Conservation (phyloP, 2,329 filamentous ascomycete genomes). For the Nemania sp. region DNA sequence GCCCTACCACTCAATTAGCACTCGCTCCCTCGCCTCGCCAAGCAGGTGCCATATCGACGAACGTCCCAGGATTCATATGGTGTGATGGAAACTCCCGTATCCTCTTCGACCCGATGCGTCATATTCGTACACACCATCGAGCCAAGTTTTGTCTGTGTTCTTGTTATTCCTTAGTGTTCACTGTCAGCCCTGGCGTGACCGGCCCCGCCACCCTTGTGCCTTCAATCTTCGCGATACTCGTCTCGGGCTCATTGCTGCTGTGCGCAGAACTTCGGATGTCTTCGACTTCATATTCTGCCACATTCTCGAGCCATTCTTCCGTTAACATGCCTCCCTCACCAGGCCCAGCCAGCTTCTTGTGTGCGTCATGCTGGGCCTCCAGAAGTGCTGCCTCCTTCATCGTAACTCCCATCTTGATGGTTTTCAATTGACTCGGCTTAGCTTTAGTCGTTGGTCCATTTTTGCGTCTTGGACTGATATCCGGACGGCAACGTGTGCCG, state of each 20-base stretch:
- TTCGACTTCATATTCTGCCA: not conserved
- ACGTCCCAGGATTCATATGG: not conserved
- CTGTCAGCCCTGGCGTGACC: not conserved
- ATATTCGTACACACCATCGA: not conserved
- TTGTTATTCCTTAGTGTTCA: not conserved
- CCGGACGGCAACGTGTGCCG: not conserved
- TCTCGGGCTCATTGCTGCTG: not conserved
- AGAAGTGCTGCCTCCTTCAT: slow-evolving; percentile 14
- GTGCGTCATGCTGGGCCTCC: slow-evolving; percentile 9
- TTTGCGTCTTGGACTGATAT: not conserved
- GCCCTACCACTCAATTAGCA: not conserved
- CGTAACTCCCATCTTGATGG: not conserved
- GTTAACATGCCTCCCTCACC: slow-evolving; percentile 2
- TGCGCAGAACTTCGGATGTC: not conserved
- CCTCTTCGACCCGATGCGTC: not conserved
- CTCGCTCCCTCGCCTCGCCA: not conserved
- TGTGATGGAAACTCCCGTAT: not conserved
- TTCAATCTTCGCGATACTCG: not conserved
- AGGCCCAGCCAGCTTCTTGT: not conserved
- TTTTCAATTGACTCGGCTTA: not conserved
- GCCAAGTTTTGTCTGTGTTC: not conserved
- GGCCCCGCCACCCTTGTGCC: not conserved
- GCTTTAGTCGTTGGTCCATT: not conserved
- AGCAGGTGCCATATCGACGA: not conserved
- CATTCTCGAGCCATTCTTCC: slow-evolving; percentile 27